phyloP scores from a whole-genome alignment of 768 basidiomycete species.

The Amanita pseudoporphyria region DNA sequence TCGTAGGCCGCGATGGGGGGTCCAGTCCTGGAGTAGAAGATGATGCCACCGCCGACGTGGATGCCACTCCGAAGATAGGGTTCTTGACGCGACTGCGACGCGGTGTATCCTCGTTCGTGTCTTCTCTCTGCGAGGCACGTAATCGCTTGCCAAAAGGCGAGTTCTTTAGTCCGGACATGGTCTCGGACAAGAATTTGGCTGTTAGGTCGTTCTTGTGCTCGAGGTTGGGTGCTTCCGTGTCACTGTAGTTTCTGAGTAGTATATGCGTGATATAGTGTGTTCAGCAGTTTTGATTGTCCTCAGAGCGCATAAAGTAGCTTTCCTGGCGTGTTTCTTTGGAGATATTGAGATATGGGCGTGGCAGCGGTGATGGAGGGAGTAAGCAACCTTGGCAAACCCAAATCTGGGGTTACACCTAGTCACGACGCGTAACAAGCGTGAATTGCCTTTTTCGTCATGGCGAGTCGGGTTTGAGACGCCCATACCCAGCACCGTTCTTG shows the following conservation, averaged over 20 bases:
- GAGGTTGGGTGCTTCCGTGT: background rate
- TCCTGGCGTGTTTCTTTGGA: background rate
- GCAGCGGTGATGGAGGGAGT: conserved; percentile 3
- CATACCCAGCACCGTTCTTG: too few species aligned
- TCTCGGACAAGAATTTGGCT: background rate
- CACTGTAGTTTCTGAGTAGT: background rate
- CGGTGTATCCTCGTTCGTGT: conserved; percentile 45
- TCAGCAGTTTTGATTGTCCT: background rate
- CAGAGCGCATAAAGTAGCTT: background rate
- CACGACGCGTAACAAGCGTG: background rate
- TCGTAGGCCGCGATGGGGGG: conserved; percentile 31
- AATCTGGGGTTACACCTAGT: conserved; percentile 4
- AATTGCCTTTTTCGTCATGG: conserved; percentile 5
- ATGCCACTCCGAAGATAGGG: conserved; percentile 10
- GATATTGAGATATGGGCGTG: too few species aligned
- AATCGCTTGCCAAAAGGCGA: conserved; percentile 79
- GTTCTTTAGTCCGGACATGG: conserved; percentile 73
- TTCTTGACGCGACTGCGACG: conserved; percentile 26
- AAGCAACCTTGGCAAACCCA: conserved; percentile 4
- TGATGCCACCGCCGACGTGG: conserved; percentile 39
- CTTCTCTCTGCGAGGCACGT: conserved; percentile 53
- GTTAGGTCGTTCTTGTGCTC: background rate
- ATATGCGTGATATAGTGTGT: background rate
- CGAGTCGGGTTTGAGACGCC: too few species aligned
- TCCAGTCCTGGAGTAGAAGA: conserved; percentile 46